phyloP scores from a whole-genome alignment of 2,329 filamentous ascomycete species.

The Emergomyces orientalis region DNA sequence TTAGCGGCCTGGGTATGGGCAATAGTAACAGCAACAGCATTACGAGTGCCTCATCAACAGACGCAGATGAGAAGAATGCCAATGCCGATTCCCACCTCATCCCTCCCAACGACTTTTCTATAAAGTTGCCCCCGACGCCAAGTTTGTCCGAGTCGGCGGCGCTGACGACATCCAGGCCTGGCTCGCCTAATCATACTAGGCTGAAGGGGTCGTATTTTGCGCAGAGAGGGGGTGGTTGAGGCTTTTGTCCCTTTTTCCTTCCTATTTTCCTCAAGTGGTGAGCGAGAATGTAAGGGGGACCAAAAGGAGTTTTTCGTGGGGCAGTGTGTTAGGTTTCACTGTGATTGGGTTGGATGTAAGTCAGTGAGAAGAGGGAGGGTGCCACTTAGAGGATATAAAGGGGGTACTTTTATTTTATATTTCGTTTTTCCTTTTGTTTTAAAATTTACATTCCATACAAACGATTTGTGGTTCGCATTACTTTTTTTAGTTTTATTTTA shows the following conservation, averaged over 20 bases:
- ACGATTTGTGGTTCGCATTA: neutral
- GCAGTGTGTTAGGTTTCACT: no score
- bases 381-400: no score
- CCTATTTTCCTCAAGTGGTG: neutral
- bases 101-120: constrained; percentile 40
- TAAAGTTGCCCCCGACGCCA: constrained; percentile 39
- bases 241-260: neutral
- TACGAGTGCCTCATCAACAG: constrained; percentile 31
- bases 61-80: constrained; percentile 40
- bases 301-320: neutral
- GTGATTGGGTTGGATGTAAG: neutral
- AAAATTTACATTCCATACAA: neutral
- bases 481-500: neutral
- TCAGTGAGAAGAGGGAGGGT: neutral
- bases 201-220: constrained; percentile 33
- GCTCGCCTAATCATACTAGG: constrained; percentile 41
- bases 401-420: no score
- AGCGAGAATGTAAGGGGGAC: neutral
- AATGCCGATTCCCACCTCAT: constrained; percentile 19
- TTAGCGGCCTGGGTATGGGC: neutral
- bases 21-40: neutral
- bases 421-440: neutral
- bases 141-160: constrained; percentile 39
- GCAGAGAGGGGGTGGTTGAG: constrained; percentile 14
- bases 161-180: constrained; percentile 45